phyloP scores from a whole-genome alignment of 2,329 filamentous ascomycete genomes.

The Diaporthe vexans region DNA sequence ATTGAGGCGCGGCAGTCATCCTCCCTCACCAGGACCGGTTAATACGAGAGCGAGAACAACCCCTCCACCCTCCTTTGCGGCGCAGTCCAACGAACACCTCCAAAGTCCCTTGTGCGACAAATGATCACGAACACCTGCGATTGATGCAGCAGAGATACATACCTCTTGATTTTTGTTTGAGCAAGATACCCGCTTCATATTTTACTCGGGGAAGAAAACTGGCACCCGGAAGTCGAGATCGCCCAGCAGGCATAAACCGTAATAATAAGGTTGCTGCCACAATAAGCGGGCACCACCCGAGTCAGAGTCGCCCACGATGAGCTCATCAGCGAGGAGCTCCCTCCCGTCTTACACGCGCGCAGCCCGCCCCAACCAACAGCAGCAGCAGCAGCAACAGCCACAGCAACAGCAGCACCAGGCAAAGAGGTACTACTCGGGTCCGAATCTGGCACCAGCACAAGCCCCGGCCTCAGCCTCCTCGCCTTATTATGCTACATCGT shows the following conservation, averaged over 20 bases:
- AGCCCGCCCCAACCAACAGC: constrained; percentile 1
- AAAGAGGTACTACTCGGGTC: background rate
- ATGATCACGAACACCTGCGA: background rate
- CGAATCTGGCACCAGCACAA: background rate
- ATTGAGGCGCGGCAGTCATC: constrained; percentile 17
- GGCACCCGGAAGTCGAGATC: constrained; percentile 10
- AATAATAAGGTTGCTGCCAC: constrained; percentile 19
- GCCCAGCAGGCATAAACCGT: constrained; percentile 2
- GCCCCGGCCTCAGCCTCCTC: background rate
- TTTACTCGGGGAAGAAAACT: background rate
- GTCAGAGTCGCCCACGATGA: constrained; percentile 20
- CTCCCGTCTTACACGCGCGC: constrained; percentile 30
- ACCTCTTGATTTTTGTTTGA: background rate
- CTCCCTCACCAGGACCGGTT: background rate
- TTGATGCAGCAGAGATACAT: background rate
- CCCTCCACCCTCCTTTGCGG: constrained; percentile 12
- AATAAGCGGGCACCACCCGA: constrained; percentile 6
- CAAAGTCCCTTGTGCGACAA: background rate
- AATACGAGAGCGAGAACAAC: constrained; percentile 14
- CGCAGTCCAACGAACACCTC: constrained; percentile 4
- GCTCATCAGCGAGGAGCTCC: constrained; percentile 20
- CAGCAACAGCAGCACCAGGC: background rate
- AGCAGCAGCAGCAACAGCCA: background rate
- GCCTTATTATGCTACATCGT: background rate
- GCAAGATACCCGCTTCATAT: background rate